A percentile compares a stretch with the other conserved stretches of the same genome.
These are phyloP conservation scores for Endotrypanum monterogeii DNA, from an alignment of 208 protist species.

Conservation along the genomic window DNA sequence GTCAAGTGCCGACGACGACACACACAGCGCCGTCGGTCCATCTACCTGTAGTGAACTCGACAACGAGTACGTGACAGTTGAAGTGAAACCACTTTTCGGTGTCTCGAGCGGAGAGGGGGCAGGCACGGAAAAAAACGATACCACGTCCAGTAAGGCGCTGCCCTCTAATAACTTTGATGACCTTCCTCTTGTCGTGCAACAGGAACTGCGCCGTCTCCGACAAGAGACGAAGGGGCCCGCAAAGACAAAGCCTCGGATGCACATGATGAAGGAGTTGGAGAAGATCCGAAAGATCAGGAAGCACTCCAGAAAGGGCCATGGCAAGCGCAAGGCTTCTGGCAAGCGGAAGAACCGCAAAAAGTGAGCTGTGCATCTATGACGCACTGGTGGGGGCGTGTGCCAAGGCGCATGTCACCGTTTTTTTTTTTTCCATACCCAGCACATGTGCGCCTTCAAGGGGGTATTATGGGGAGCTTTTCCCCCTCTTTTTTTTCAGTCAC, in stretches of 20 bases:
- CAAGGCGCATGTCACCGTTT: neutral
- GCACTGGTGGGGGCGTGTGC: neutral
- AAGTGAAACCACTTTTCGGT: conserved; percentile 75
- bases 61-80: conserved; percentile 66
- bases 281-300: conserved; percentile 90
- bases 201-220: conserved; percentile 73
- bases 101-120: neutral
- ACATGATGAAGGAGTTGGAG: conserved; percentile 84
- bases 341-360: conserved; percentile 84
- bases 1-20: neutral
- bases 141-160: conserved; percentile 25
- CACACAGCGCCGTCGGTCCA: neutral
- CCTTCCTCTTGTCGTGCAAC: conserved; percentile 67
- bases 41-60: conserved; percentile 25
- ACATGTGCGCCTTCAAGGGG: neutral
- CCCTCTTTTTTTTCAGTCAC: no score
- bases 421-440: neutral
- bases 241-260: conserved; percentile 66
- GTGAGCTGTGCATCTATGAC: conserved; percentile 11
- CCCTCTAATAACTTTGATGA: conserved; percentile 81
- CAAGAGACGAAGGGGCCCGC: conserved; percentile 76
- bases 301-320: conserved; percentile 88
- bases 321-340: conserved; percentile 81
- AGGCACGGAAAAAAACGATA: neutral
- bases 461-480: no score